phyloP scores from a whole-genome alignment of 225 moss, liverwort and hornwort genomes.

The Physcomitrellopsis africana region DNA sequence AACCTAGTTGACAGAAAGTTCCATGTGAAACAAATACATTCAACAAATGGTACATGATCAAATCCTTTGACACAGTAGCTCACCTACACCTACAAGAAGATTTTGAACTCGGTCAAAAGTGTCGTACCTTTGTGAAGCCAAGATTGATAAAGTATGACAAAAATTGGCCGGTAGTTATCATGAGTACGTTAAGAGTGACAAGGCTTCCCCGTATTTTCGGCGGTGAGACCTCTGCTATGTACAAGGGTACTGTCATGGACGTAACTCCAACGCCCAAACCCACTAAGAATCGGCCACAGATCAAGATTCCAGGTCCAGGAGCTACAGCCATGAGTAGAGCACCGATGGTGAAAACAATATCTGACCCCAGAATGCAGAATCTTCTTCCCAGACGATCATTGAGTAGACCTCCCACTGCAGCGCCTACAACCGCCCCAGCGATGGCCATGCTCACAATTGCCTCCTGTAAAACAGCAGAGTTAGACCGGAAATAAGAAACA shows the following conservation, averaged over 20 bases:
- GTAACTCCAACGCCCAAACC: conserved; percentile 90
- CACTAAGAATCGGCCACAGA: conserved; percentile 75
- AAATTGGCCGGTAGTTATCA: conserved; percentile 90
- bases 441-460: conserved; percentile 87
- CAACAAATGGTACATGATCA: not conserved
- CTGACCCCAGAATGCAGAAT: conserved; percentile 67
- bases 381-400: conserved; percentile 77
- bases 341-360: conserved; percentile 68
- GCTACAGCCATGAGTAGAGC: conserved; percentile 86
- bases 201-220: conserved; percentile 73
- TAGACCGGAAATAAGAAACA: not conserved
- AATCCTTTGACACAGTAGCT: conserved; percentile 15
- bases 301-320: conserved; percentile 53
- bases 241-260: conserved; percentile 87
- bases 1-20: conserved; percentile 47
- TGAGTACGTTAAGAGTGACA: conserved; percentile 78
- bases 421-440: conserved; percentile 82
- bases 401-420: conserved; percentile 64
- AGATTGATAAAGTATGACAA: conserved; percentile 86
- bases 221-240: conserved; percentile 92
- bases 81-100: conserved; percentile 9
- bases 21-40: not conserved
- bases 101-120: not conserved
- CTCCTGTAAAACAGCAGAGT: conserved; percentile 45
- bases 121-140: conserved; percentile 77